Conservation (phyloP, 129 eudicot genomes). For the Sambucus nigra region DNA sequence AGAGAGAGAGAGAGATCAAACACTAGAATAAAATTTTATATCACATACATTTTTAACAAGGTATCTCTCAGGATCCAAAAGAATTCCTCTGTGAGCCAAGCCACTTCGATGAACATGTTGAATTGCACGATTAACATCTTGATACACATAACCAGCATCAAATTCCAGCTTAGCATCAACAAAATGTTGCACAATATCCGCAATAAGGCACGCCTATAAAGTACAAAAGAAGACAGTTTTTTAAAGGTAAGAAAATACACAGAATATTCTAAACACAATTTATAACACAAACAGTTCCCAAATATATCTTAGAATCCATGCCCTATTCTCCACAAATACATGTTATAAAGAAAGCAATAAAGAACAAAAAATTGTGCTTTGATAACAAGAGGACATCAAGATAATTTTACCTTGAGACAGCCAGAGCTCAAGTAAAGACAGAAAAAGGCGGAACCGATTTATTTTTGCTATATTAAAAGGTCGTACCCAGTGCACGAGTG, state of each 20-base stretch:
- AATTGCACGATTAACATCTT: constrained; percentile 87
- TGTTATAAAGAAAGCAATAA: not conserved
- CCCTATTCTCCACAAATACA: not conserved
- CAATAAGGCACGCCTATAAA: constrained; percentile 91
- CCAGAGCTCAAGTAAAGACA: too few species aligned
- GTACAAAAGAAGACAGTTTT: constrained; percentile 5
- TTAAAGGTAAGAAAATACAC: not conserved
- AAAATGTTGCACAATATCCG: constrained; percentile 89
- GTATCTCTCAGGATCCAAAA: constrained; percentile 77
- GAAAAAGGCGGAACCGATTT: too few species aligned
- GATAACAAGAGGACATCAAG: too few species aligned
- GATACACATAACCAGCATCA: constrained; percentile 81
- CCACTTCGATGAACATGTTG: constrained; percentile 95
- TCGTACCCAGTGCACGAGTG: too few species aligned
- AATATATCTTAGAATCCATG: not conserved
- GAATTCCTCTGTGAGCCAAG: constrained; percentile 76
- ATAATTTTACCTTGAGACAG: too few species aligned
- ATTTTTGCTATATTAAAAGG: too few species aligned
- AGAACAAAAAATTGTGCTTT: too few species aligned
- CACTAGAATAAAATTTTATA: constrained; percentile 4
- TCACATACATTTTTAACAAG: constrained; percentile 83
- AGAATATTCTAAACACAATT: not conserved
- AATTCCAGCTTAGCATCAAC: constrained; percentile 94
- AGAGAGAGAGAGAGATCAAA: not conserved
- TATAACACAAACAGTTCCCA: not conserved